Percentiles rank a stretch among this genome's conserved stretches.
Conservation (phyloP, 169 alveolate species). For the Eimeria brunetti region DNA sequence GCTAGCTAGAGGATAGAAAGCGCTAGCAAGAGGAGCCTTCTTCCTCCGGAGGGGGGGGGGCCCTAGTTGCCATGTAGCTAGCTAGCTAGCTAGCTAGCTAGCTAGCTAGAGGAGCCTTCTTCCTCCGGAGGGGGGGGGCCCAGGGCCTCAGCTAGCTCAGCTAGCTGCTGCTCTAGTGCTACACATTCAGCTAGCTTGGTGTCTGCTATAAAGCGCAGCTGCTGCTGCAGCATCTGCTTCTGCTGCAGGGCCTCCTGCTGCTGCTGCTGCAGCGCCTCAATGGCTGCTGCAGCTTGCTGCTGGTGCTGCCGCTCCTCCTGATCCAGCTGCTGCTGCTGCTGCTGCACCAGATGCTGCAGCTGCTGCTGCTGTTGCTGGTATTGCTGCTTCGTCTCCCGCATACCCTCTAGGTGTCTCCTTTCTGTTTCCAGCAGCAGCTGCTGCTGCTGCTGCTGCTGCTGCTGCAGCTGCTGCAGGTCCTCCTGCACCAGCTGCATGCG, state of each 20-base stretch:
- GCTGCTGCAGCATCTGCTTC: constrained; percentile 21
- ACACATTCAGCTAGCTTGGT: constrained; percentile 12
- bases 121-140: neutral
- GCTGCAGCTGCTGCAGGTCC: constrained; percentile 66
- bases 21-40: neutral
- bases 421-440: constrained; percentile 37
- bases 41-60: neutral
- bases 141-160: neutral
- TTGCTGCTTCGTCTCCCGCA: constrained; percentile 32
- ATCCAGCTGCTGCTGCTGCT: constrained; percentile 44
- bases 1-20: neutral
- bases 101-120: neutral
- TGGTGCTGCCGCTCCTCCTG: constrained; percentile 51
- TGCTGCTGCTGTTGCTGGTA: constrained; percentile 36
- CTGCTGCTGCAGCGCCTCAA: constrained; percentile 61
- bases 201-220: neutral
- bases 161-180: constrained; percentile 34
- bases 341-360: constrained; percentile 45
- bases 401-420: constrained; percentile 17
- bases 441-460: constrained; percentile 43
- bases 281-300: constrained; percentile 27
- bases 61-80: neutral
- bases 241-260: constrained; percentile 62
- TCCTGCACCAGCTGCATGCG: constrained; percentile 53
- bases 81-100: neutral